Evolutionary conservation across 176 grass and related monocot genomes (phyloP).

Genomic region (Eragrostis curvula): DNA sequence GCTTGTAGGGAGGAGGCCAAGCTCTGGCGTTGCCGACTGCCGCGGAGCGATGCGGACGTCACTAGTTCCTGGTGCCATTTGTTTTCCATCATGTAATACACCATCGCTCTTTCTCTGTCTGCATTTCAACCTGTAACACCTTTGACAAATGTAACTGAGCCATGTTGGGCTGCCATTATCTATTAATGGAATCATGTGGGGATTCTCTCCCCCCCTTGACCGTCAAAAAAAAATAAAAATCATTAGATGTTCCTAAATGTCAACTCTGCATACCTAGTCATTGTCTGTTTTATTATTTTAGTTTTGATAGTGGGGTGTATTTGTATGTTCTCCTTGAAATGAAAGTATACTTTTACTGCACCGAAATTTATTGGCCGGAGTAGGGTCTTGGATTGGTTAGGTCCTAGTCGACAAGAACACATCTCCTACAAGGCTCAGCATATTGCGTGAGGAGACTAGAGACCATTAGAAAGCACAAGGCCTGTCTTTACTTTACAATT

Average conservation of each 20-base stretch:
- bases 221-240: no score
- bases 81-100: no score
- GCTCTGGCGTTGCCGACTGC: no score
- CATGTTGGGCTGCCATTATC: no score
- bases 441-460: slow-evolving; percentile 51
- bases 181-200: no score
- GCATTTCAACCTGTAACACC: no score
- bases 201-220: no score
- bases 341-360: slow-evolving; percentile 22
- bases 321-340: slow-evolving; percentile 14
- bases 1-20: no score
- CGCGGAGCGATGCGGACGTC: no score
- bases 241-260: background rate
- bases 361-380: background rate
- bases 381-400: slow-evolving; percentile 22
- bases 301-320: background rate
- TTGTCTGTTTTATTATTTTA: slow-evolving; percentile 1
- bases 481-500: slow-evolving; percentile 10
- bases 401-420: slow-evolving; percentile 49
- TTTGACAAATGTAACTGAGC: no score
- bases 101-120: no score
- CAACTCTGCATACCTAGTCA: slow-evolving; percentile 11
- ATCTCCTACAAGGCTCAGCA: slow-evolving; percentile 47
- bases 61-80: no score
- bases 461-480: slow-evolving; percentile 40